Percentiles rank a stretch among this genome's conserved stretches.
These are phyloP conservation scores for Malus sylvestris DNA, from an alignment of 306 rosid species.

Conservation along the genomic window DNA sequence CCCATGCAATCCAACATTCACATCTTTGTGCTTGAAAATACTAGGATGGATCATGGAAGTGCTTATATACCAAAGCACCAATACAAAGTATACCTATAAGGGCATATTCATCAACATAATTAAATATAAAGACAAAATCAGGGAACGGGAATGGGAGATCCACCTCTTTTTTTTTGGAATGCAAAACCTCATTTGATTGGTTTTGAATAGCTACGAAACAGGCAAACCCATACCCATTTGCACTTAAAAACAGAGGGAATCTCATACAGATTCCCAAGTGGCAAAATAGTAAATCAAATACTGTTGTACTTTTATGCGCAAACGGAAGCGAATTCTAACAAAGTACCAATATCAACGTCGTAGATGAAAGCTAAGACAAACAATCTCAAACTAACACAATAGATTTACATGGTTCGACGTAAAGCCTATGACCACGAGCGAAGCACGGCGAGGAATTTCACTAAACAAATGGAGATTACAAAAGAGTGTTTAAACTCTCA, in stretches of 20 bases:
- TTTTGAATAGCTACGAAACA: not conserved
- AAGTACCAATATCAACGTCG: no score
- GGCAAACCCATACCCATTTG: not conserved
- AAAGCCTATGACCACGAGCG: no score
- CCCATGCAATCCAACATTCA: not conserved
- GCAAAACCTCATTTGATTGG: not conserved
- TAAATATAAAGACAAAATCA: not conserved
- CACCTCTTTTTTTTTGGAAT: not conserved
- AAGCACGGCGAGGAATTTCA: no score
- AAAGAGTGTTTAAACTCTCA: no score
- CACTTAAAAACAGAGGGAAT: not conserved
- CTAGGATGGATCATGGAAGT: not conserved
- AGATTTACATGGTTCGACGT: no score
- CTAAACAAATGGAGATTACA: no score
- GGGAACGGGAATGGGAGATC: not conserved
- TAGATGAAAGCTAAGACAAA: no score
- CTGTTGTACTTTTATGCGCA: not conserved
- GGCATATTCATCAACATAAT: not conserved
- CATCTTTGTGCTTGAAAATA: not conserved
- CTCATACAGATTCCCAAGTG: not conserved
- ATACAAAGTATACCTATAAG: not conserved
- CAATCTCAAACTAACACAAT: no score
- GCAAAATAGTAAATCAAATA: not conserved
- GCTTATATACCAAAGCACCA: not conserved
- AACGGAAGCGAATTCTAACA: no score